Base-by-base conservation (phyloP, 768 basidiomycete species). In the Psilocybe sp. region DNA sequence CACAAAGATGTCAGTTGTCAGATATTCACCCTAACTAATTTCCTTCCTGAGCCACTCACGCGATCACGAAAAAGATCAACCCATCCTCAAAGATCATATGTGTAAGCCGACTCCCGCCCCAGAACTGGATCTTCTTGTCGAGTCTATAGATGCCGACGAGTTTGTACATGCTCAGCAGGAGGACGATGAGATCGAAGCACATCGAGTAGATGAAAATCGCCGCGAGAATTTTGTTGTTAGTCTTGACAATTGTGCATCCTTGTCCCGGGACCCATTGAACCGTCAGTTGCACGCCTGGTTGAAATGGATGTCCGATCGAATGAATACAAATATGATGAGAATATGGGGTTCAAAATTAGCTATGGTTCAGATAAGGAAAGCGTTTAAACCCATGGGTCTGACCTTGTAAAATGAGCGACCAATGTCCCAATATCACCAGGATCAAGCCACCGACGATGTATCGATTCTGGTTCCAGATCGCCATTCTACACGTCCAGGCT, bases 151-250 rank as follows among this genome's bases (percentile, higher is more conserved):
- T 47, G 1, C 69, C 63, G 8, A 71, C 53, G 18, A 89, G 75
- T 60, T 84, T 87, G 65, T 77, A 81, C 11, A 75, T 78, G 34
- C 79, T 86, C 55, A 89, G 65, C 19, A 69, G 51, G 40, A 88
- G 72, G 35, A 87, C 83, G 23, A 76, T 50, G 16, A 85, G 67
- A 61, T 89, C 87, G 60, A 89, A 87, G 59, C 73, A 71, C 87
- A 89, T 89, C 28, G 85, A 81, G 57, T 89, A 89, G 31, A 87
- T 83, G 64, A 87, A 89, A 3, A 83, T 83, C 2, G 82, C 81
- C 4, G 84, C 82, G 31, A 88, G 75, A 45, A 87, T 66, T 8
- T 63, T 80, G 62, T 80, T 88, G 60, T 84, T 78, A 6, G 85
- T 84, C 28, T 76, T 59, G 1, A 73, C 70, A 49, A 89, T 85